phyloP scores from a whole-genome alignment of 208 protist genomes.

The Herpetomonas samuelpessoai region DNA sequence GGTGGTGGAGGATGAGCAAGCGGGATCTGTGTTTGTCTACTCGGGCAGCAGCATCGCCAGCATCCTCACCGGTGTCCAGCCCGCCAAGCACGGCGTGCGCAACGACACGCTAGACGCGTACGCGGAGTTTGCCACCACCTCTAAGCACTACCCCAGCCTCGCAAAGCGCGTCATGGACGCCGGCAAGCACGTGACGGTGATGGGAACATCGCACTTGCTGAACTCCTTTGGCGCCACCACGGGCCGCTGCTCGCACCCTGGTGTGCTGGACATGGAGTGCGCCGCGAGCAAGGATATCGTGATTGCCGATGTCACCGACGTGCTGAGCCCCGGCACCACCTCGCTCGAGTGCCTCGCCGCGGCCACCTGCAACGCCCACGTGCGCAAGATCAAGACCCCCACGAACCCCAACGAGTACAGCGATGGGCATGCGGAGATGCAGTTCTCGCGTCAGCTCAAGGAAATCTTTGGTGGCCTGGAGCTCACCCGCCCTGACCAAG shows the following conservation, averaged over 20 bases:
- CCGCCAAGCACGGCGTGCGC: constrained; percentile 35
- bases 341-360: constrained; percentile 51
- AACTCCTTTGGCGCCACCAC: constrained; percentile 37
- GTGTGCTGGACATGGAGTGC: constrained; percentile 79
- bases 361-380: constrained; percentile 46
- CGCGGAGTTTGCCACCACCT: constrained; percentile 34
- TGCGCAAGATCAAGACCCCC: constrained; percentile 27
- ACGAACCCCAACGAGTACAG: constrained; percentile 24
- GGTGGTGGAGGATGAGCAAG: constrained; percentile 36
- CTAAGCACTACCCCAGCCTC: constrained; percentile 44
- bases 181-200: constrained; percentile 27
- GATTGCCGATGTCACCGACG: constrained; percentile 11
- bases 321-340: constrained; percentile 17
- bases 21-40: constrained; percentile 30
- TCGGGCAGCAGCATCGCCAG: constrained; percentile 44
- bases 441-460: constrained; percentile 37
- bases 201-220: constrained; percentile 55
- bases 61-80: constrained; percentile 58
- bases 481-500: constrained; percentile 20
- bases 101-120: constrained; percentile 40
- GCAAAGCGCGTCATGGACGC: constrained; percentile 41
- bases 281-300: constrained; percentile 16
- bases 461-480: constrained; percentile 51
- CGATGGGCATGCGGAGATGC: constrained; percentile 34
- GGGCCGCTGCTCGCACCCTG: constrained; percentile 41